A percentile compares a stretch with the other conserved stretches of the same genome.
phyloP scores from a whole-genome alignment of 345 rosid genomes.

The Linum tenue region DNA sequence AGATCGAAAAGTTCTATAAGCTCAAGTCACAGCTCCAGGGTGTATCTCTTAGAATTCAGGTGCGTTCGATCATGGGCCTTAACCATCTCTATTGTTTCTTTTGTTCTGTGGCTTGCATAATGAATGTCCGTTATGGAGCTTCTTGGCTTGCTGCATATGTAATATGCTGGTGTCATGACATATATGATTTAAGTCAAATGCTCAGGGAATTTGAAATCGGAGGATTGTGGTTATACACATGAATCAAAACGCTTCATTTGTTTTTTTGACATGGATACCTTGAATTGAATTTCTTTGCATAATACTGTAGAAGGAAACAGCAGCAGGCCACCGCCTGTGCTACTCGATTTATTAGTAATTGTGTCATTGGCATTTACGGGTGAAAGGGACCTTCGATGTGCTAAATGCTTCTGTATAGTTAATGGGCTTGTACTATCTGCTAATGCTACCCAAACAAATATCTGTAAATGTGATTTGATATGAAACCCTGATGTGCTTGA shows the following conservation, averaged over 20 bases:
- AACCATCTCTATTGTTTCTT: neutral
- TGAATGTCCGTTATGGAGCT: neutral
- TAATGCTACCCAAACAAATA: neutral
- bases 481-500: neutral
- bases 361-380: no score
- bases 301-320: neutral
- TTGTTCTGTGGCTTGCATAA: neutral
- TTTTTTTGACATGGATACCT: no score
- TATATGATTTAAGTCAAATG: no score
- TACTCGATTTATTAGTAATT: no score
- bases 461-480: no score
- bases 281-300: neutral
- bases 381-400: no score
- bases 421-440: neutral
- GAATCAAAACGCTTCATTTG: no score
- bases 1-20: conserved; percentile 86
- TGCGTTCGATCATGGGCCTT: conserved; percentile 11
- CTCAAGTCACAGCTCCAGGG: conserved; percentile 97
- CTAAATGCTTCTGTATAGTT: neutral
- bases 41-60: conserved; percentile 95
- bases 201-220: no score
- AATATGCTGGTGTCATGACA: no score
- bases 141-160: no score
- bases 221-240: no score
- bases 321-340: no score